These are phyloP conservation scores for Coemansia sp. DNA, from an alignment of 192 early-diverging fungal genomes.

Conservation along the genomic window DNA sequence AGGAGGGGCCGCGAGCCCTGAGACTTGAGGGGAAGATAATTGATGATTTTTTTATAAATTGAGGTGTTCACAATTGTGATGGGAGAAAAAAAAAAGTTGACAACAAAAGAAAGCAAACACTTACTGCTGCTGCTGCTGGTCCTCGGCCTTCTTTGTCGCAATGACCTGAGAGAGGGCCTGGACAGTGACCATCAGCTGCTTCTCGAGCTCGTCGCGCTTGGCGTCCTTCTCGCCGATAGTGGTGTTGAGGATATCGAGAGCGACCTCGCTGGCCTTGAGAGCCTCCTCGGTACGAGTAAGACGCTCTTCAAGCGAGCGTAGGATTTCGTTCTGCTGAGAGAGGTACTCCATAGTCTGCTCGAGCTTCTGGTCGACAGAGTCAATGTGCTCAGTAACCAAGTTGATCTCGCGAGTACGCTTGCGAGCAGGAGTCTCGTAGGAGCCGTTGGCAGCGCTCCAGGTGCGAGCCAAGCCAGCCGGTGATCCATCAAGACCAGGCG, in stretches of 20 bases:
- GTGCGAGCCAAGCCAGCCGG: slow-evolving; percentile 35
- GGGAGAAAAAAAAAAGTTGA: neutral
- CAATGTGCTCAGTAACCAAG: slow-evolving; percentile 47
- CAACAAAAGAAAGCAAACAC: neutral
- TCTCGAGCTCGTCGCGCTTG: slow-evolving; percentile 57
- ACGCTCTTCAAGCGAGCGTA: slow-evolving; percentile 52
- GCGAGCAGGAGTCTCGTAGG: slow-evolving; percentile 56
- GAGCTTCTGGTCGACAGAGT: slow-evolving; percentile 50
- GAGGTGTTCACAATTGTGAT: neutral
- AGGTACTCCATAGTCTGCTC: slow-evolving; percentile 53
- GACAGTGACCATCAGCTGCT: slow-evolving; percentile 57
- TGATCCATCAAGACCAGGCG: slow-evolving; percentile 36
- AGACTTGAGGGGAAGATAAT: neutral
- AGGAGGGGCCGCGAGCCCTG: neutral
- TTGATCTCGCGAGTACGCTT: slow-evolving; percentile 54
- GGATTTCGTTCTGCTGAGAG: slow-evolving; percentile 47
- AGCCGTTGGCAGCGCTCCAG: slow-evolving; percentile 57
- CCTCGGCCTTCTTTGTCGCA: slow-evolving; percentile 51
- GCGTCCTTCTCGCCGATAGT: slow-evolving; percentile 53
- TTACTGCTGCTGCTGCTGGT: slow-evolving; percentile 15
- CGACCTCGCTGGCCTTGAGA: slow-evolving; percentile 48
- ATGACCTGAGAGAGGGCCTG: slow-evolving; percentile 57
- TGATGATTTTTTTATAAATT: neutral
- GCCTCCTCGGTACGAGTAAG: slow-evolving; percentile 51
- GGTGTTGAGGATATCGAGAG: slow-evolving; percentile 44